Evolutionary conservation across 2,329 filamentous ascomycete species (phyloP).

Genomic region (Beauveria sp.): DNA sequence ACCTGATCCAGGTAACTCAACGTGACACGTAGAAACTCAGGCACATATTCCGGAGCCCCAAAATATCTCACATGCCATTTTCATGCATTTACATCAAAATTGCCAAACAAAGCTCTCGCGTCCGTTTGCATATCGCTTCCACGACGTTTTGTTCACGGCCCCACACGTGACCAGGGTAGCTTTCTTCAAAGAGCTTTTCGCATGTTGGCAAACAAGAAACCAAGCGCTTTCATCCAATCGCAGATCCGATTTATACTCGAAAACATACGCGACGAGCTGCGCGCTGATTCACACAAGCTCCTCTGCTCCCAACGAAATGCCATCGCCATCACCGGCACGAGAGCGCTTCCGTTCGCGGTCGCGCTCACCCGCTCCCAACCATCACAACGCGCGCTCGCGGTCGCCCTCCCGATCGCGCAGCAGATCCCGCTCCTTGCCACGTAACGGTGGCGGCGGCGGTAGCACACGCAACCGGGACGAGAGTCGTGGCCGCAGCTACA

Average conservation of each 20-base stretch:
- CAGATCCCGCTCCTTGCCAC: constrained; percentile 3
- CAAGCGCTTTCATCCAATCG: neutral
- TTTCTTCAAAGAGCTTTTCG: neutral
- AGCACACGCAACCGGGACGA: neutral
- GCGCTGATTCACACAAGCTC: neutral
- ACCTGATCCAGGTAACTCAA: neutral
- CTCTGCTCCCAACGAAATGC: neutral
- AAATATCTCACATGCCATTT: too few relatives aligned
- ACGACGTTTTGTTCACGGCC: neutral
- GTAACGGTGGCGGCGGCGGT: neutral
- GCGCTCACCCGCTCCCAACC: constrained; percentile 19
- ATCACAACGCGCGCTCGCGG: constrained; percentile 10
- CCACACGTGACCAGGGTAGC: constrained; percentile 10
- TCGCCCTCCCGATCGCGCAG: constrained; percentile 22
- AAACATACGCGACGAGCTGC: neutral
- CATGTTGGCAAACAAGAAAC: neutral
- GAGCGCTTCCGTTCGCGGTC: constrained; percentile 27
- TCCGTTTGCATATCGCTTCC: constrained; percentile 16
- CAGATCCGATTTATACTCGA: neutral
- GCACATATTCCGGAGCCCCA: neutral
- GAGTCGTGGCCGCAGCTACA: constrained; percentile 21
- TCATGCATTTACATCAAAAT: neutral
- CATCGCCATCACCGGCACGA: constrained; percentile 22
- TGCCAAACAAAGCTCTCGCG: constrained; percentile 24
- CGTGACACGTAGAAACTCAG: neutral